Evolutionary conservation across 1,284 basidiomycete species (phyloP).

Genomic region (Fistulinella cinereoalba): DNA sequence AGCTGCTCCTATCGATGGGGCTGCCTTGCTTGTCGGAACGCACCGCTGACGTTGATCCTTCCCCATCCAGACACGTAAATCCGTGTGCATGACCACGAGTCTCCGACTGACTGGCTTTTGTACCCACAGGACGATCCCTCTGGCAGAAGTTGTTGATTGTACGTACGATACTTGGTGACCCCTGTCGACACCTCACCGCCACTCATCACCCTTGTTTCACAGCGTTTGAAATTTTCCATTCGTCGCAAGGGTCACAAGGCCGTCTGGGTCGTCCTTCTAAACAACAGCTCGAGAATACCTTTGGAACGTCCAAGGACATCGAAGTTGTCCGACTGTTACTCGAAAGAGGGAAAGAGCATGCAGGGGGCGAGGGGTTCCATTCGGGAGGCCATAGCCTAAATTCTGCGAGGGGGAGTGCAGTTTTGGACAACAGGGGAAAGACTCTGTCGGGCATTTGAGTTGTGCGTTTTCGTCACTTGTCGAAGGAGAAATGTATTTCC

Average conservation of each 20-base stretch:
- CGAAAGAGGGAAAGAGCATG: slow-evolving; percentile 57
- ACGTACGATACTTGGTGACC: slow-evolving; percentile 32
- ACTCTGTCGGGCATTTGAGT: slow-evolving; percentile 29
- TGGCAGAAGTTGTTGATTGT: slow-evolving; percentile 76
- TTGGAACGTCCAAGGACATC: slow-evolving; percentile 61
- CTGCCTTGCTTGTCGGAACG: slow-evolving; percentile 16
- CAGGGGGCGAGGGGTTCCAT: slow-evolving; percentile 44
- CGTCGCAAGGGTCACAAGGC: slow-evolving; percentile 70
- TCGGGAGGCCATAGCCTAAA: slow-evolving; percentile 29
- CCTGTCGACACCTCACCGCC: neutral
- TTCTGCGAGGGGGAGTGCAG: slow-evolving; percentile 40
- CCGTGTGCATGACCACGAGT: slow-evolving; percentile 10
- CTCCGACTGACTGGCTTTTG: slow-evolving; percentile 17
- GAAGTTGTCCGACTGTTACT: slow-evolving; percentile 62
- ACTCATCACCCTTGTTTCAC: slow-evolving; percentile 22
- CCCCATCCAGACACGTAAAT: slow-evolving; percentile 73
- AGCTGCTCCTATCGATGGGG: slow-evolving; percentile 24
- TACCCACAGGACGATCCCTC: slow-evolving; percentile 54
- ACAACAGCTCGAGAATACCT: slow-evolving; percentile 72
- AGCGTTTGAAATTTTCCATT: slow-evolving; percentile 54
- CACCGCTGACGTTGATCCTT: slow-evolving; percentile 23
- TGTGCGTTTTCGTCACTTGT: neutral
- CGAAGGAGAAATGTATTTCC: slow-evolving; percentile 19
- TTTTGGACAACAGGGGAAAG: slow-evolving; percentile 42
- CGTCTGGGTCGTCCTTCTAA: slow-evolving; percentile 66